phyloP scores from a whole-genome alignment of 1,139 yeast genomes.

The Arxiozyma bovina region DNA sequence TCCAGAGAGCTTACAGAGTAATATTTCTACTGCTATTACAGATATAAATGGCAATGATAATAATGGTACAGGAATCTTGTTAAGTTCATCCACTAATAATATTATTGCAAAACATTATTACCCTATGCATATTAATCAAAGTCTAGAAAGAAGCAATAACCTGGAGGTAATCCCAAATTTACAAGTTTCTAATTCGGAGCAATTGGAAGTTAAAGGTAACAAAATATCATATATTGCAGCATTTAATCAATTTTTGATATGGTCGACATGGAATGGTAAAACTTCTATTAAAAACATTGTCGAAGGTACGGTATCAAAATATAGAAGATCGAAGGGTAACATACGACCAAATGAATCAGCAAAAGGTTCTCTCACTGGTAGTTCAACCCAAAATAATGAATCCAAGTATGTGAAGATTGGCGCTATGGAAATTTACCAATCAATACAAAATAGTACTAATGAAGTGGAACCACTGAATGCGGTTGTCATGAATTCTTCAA shows the following conservation, averaged over 20 bases:
- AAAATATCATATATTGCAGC: slow-evolving; percentile 13
- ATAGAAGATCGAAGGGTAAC: slow-evolving; percentile 16
- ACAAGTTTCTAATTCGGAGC: neutral
- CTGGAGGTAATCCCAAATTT: neutral
- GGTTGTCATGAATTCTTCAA: slow-evolving; percentile 7
- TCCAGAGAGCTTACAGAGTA: slow-evolving; percentile 5
- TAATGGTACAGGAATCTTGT: neutral
- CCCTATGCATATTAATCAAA: neutral
- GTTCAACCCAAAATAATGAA: neutral
- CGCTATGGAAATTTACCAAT: neutral
- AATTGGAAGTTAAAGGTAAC: slow-evolving; percentile 1
- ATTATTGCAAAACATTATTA: slow-evolving; percentile 5
- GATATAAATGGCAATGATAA: neutral
- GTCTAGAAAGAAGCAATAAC: too few relatives aligned
- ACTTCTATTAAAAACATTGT: slow-evolving; percentile 10
- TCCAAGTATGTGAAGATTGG: slow-evolving; percentile 4
- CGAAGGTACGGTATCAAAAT: slow-evolving; percentile 1
- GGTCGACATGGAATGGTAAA: slow-evolving; percentile 22
- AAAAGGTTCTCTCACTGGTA: slow-evolving; percentile 9
- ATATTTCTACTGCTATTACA: slow-evolving; percentile 8
- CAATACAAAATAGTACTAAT: neutral
- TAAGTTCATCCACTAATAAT: slow-evolving; percentile 11
- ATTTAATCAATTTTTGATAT: slow-evolving; percentile 7
- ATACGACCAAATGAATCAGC: slow-evolving; percentile 18
- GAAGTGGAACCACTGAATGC: neutral